phyloP scores from a whole-genome alignment of 169 alveolate genomes.

The Cryptosporidium meleagridis region DNA sequence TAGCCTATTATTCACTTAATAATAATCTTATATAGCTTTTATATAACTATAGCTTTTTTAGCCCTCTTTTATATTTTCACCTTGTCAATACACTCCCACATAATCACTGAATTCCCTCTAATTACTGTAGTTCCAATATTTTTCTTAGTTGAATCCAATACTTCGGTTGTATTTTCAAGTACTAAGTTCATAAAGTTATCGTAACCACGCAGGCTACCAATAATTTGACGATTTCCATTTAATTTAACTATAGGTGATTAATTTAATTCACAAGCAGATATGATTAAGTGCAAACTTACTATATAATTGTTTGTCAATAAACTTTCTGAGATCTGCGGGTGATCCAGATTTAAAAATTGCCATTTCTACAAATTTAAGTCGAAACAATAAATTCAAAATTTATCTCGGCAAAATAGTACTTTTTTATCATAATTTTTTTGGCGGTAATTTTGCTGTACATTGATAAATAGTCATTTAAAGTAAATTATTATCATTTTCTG shows the following conservation, averaged over 20 bases:
- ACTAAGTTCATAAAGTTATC: conserved; percentile 99
- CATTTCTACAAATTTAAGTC: conserved; percentile 5
- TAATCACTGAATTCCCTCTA: conserved; percentile 96
- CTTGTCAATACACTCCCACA: conserved; percentile 99
- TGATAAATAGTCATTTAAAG: too few species aligned
- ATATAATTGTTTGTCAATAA: conserved; percentile 90
- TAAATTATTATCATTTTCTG: not conserved
- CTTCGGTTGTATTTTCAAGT: conserved; percentile 95
- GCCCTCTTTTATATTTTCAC: conserved; percentile 78
- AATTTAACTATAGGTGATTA: conserved; percentile 81
- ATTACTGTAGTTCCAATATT: conserved; percentile 97
- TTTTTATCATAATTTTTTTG: not conserved
- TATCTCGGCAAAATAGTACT: not conserved
- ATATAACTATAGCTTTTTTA: not conserved
- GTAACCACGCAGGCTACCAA: conserved; percentile 97
- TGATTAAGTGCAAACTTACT: conserved; percentile 78
- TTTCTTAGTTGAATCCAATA: conserved; percentile 84
- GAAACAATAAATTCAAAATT: not conserved
- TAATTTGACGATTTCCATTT: conserved; percentile 92
- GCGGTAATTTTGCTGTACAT: not conserved
- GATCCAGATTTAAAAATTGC: conserved; percentile 84
- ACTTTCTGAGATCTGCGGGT: conserved; percentile 89
- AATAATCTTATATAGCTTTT: not conserved
- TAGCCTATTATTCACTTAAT: not conserved
- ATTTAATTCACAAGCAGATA: not conserved